Conservation (phyloP, 805 yeast species). For the Torulaspora indica region DNA sequence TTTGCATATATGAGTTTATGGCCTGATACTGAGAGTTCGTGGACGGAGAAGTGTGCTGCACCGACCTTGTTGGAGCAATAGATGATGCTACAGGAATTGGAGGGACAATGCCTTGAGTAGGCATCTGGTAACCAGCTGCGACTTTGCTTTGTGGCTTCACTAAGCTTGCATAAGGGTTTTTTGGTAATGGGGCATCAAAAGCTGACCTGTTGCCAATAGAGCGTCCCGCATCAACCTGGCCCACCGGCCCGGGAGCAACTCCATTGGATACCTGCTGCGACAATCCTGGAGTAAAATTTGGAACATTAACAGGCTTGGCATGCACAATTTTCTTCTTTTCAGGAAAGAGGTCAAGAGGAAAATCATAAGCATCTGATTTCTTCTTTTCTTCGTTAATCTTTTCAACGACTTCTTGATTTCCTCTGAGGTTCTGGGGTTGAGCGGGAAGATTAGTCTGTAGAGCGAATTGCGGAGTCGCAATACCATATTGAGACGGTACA, state of each 20-base stretch:
- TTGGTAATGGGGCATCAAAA: slow-evolving; percentile 9
- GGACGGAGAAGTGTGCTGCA: slow-evolving; percentile 7
- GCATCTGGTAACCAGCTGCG: slow-evolving; percentile 2
- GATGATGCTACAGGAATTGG: slow-evolving; percentile 12
- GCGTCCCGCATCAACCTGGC: slow-evolving; percentile 1
- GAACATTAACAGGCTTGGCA: slow-evolving; percentile 39
- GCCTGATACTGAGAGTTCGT: slow-evolving; percentile 4
- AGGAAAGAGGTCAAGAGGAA: slow-evolving; percentile 54
- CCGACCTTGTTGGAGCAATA: slow-evolving; percentile 1
- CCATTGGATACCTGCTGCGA: slow-evolving; percentile 1
- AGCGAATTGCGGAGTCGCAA: slow-evolving; percentile 20
- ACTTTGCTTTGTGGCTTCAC: not conserved
- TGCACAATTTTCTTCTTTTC: slow-evolving; percentile 35
- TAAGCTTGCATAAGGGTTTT: slow-evolving; percentile 20
- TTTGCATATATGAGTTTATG: not conserved
- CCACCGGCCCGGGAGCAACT: not conserved
- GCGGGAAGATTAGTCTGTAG: slow-evolving; percentile 2
- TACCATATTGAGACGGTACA: slow-evolving; percentile 5
- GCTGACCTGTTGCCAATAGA: slow-evolving; percentile 4
- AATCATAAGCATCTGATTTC: slow-evolving; percentile 74
- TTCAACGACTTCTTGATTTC: slow-evolving; percentile 23
- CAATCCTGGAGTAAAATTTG: slow-evolving; percentile 14
- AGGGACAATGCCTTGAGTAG: slow-evolving; percentile 12
- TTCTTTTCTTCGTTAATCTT: slow-evolving; percentile 47
- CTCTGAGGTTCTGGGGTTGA: slow-evolving; percentile 2